Percentiles rank a stretch among this genome's conserved stretches.
Conservation (phyloP, 2,329 filamentous ascomycete species). For the Epichloe sibirici region DNA sequence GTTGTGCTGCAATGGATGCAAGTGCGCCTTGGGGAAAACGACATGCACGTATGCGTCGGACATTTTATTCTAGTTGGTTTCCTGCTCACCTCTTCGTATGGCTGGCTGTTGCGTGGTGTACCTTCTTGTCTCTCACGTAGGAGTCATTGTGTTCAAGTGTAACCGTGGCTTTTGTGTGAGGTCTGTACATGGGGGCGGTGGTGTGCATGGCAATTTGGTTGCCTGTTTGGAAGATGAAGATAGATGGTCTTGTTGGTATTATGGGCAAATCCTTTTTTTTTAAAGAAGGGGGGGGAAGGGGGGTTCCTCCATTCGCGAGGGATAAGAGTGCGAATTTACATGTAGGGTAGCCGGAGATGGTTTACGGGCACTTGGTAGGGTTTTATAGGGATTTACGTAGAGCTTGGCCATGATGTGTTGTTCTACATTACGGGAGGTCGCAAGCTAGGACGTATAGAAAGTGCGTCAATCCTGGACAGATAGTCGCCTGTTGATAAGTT, state of each 20-base stretch:
- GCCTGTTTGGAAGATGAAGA: neutral
- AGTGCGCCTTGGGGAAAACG: neutral
- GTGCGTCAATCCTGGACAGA: neutral
- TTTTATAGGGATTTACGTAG: no score
- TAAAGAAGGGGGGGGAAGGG: no score
- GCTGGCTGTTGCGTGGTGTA: neutral
- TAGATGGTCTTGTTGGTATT: no score
- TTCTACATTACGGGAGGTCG: neutral
- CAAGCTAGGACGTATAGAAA: neutral
- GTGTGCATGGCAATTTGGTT: neutral
- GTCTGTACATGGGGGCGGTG: neutral
- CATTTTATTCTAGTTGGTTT: neutral
- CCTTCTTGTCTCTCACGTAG: neutral
- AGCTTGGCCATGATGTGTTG: no score
- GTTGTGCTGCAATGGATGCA: neutral
- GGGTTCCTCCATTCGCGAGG: no score
- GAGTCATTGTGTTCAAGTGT: neutral
- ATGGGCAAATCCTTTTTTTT: no score
- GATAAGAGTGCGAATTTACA: no score
- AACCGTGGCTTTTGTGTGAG: neutral
- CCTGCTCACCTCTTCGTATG: neutral
- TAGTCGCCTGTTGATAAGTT: neutral
- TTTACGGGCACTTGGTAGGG: no score
- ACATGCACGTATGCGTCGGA: slow-evolving; percentile 3
- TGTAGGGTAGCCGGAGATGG: no score